Conservation (phyloP, 2,329 filamentous ascomycete genomes). For the Cladobotryum mycophilum region DNA sequence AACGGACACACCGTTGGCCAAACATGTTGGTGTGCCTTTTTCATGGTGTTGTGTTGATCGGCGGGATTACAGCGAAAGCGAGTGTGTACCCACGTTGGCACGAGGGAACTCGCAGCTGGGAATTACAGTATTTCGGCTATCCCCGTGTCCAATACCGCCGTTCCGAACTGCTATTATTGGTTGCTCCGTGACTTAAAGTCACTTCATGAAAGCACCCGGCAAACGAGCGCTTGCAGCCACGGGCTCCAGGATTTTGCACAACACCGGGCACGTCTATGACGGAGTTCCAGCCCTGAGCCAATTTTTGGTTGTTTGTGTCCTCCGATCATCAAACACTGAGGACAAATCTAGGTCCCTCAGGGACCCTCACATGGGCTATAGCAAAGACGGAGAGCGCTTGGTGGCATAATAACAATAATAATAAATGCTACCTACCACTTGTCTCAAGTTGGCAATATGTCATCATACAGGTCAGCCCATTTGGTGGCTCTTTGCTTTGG, state of each 20-base stretch:
- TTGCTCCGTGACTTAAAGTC: conserved; percentile 1
- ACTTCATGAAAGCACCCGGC: conserved; percentile 7
- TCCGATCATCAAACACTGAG: background rate
- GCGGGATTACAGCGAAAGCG: background rate
- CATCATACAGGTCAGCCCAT: background rate
- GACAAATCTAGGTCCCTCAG: background rate
- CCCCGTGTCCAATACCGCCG: conserved; percentile 6
- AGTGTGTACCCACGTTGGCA: background rate
- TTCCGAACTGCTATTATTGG: background rate
- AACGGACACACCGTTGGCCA: background rate
- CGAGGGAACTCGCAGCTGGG: background rate
- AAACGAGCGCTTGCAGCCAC: background rate
- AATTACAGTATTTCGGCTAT: conserved; percentile 6
- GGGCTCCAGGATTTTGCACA: background rate
- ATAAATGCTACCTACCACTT: conserved; percentile 16
- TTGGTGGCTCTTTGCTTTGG: conserved; percentile 1
- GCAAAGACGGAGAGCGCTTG: conserved; percentile 10
- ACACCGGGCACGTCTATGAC: conserved; percentile 3
- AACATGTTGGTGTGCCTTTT: background rate
- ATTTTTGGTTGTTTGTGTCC: background rate
- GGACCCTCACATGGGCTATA: background rate
- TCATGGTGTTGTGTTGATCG: conserved; percentile 5
- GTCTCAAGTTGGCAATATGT: conserved; percentile 20
- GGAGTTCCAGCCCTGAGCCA: background rate
- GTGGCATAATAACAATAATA: conserved; percentile 15